Base-by-base conservation (phyloP, 2,329 filamentous ascomycete species). In the Trichophyton rubrum region DNA sequence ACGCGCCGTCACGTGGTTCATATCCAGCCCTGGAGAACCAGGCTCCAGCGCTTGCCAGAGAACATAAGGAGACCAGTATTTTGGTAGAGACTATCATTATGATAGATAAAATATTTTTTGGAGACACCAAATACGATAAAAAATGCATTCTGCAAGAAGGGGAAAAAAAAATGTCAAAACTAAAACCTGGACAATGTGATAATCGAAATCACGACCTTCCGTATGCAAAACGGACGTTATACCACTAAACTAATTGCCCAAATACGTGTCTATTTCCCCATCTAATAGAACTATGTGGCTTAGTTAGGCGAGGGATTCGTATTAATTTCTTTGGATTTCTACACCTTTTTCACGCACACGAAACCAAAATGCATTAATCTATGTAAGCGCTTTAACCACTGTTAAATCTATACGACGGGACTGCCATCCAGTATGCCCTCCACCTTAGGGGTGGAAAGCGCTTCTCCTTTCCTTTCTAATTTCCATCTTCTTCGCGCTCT, bases 141-240 rank as follows among this genome's bases (percentile, higher is more conserved):
- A 7, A 0, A 7, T 6, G 27, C 2, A 30, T 1, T 1, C 5
- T 38, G 33, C 33, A 35, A 35, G 11, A 35, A 6, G 30, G 30
- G 11, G 22, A 35, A 58, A 55, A 59, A 33, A 57, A 60, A 59
- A 53, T 20, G 58, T 49, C 61, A 59, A 58, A 64, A 62, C 3
- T 24, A 59, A 60, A 40, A 17, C 24, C 2, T 68, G 65, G 66
- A 68, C 65, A 55, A 62, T 61, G 63, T 60, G 66, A 63, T 64
- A 65, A 66, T 68, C 66, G 67, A 68, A 68, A 64, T 65, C 67
- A 61, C 64, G 67, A 62, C 66, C 64, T 68, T 64, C 63, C 65
- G 66, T 66, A 68, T 68, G 67, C 67, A 68, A 68, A 68, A 66
- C 66, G 65, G 63, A 63, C 66, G 65, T 65, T 67, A 63, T 68